phyloP scores from a whole-genome alignment of 129 eudicot genomes.

The Tanacetum coccineum region DNA sequence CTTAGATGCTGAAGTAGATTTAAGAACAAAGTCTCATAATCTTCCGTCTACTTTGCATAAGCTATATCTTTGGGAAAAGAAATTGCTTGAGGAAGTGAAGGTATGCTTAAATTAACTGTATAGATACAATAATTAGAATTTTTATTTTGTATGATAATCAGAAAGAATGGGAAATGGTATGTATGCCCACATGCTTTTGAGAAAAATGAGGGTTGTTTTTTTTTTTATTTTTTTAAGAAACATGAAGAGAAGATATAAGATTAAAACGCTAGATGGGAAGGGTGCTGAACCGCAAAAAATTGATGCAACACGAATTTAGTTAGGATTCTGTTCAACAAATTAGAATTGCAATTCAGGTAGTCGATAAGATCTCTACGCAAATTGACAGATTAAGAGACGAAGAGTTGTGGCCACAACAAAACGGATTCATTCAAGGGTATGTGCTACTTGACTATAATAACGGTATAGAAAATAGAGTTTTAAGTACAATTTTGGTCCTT shows the following conservation, averaged over 20 bases:
- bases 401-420: conserved; percentile 93
- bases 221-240: no score
- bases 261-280: conserved; percentile 74
- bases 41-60: conserved; percentile 88
- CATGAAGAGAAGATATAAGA: conserved; percentile 64
- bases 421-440: conserved; percentile 86
- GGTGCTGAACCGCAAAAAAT: conserved; percentile 89
- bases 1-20: conserved; percentile 41
- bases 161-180: conserved; percentile 5
- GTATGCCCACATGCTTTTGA: conserved; percentile 57
- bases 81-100: conserved; percentile 88
- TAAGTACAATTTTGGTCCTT: no score
- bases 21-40: conserved; percentile 45
- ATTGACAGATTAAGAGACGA: conserved; percentile 75
- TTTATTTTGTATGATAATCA: neutral
- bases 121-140: neutral
- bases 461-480: no score
- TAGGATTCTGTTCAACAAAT: conserved; percentile 81
- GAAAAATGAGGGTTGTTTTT: conserved; percentile 95
- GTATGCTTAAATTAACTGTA: conserved; percentile 28
- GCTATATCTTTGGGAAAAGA: conserved; percentile 92
- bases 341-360: conserved; percentile 84
- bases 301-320: conserved; percentile 69
- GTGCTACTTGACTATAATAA: conserved; percentile 16
- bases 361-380: conserved; percentile 86